Evolutionary conservation across 2,329 filamentous ascomycete genomes (phyloP).

Genomic region (Pseudogymnoascus sp.): DNA sequence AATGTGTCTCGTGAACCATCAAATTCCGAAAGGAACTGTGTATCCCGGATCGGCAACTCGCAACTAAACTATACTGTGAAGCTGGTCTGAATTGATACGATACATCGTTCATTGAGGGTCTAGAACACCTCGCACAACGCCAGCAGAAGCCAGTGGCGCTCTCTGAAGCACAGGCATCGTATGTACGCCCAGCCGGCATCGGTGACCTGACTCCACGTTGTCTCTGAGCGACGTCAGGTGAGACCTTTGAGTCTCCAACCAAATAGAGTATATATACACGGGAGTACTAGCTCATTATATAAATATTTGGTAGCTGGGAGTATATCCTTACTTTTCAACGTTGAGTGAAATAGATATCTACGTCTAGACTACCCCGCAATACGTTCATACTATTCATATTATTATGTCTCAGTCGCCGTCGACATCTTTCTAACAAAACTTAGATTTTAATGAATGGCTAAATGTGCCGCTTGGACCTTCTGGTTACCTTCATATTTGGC

Average conservation of each 20-base stretch:
- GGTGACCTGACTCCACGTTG: not conserved
- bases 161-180: not conserved
- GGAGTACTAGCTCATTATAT: not conserved
- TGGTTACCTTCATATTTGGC: not conserved
- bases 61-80: not conserved
- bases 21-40: not conserved
- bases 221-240: not conserved
- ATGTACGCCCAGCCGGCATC: not conserved
- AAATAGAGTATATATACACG: conserved; percentile 1
- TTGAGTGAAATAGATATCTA: not conserved
- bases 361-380: not conserved
- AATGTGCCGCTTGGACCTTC: not conserved
- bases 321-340: not conserved
- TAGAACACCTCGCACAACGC: not conserved
- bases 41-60: not conserved
- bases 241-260: not conserved
- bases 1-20: not conserved
- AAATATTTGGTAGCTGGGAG: not conserved
- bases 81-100: not conserved
- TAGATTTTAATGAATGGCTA: not conserved
- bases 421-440: not conserved
- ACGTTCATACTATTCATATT: no score
- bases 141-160: not conserved
- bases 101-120: not conserved
- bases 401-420: no score